Conservation (phyloP, 495 filamentous ascomycete species). For the Penicillium macrosclerotiorum region DNA sequence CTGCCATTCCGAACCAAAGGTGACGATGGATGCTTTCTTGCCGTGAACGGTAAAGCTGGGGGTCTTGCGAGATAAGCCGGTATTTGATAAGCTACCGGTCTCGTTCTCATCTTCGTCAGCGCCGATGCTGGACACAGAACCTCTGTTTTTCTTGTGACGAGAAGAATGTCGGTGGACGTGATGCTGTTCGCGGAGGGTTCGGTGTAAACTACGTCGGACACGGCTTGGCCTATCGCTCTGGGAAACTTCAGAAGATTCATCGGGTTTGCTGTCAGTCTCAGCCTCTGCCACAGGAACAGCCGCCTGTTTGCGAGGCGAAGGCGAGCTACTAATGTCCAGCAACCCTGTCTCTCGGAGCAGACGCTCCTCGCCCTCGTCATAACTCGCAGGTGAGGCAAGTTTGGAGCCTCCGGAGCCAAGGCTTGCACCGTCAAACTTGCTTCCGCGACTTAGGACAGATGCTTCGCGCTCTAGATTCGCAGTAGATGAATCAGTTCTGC, state of each 20-base stretch:
- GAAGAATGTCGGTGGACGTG: constrained; percentile 60
- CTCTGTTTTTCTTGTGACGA: constrained; percentile 72
- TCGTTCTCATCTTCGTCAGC: constrained; percentile 57
- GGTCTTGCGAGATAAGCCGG: constrained; percentile 71
- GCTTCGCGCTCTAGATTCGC: constrained; percentile 35
- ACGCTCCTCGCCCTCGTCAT: constrained; percentile 50
- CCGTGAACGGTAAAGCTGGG: constrained; percentile 95
- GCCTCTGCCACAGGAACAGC: constrained; percentile 33
- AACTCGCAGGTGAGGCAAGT: constrained; percentile 34
- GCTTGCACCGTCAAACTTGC: constrained; percentile 38
- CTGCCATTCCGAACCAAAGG: constrained; percentile 88
- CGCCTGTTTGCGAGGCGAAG: constrained; percentile 30
- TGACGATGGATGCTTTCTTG: constrained; percentile 95
- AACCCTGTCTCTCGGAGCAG: constrained; percentile 47
- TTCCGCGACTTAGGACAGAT: constrained; percentile 39
- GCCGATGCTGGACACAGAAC: constrained; percentile 59
- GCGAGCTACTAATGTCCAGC: constrained; percentile 42
- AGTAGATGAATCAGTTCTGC: constrained; percentile 27
- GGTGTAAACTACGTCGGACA: constrained; percentile 85
- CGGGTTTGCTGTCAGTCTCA: constrained; percentile 35
- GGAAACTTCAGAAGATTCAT: constrained; percentile 33
- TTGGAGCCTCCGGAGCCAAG: constrained; percentile 39
- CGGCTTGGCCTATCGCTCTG: constrained; percentile 49
- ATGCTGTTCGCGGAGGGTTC: constrained; percentile 85
- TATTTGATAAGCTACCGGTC: too few species aligned